Conservation (phyloP, 2,329 filamentous ascomycete species). For the Beauveria caledonica region DNA sequence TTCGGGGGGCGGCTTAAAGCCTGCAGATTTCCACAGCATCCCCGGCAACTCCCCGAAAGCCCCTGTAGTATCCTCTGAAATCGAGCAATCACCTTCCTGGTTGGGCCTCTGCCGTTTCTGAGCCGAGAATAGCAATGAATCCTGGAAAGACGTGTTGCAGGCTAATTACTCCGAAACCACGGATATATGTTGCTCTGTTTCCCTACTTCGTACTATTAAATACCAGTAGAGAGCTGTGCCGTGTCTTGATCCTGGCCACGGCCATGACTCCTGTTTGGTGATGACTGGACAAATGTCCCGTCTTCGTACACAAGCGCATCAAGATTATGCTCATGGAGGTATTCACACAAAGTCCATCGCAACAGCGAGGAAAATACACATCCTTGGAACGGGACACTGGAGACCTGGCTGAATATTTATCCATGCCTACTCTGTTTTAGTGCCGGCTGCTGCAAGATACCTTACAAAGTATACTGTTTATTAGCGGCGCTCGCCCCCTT, state of each 20-base stretch:
- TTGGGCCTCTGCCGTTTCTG: neutral
- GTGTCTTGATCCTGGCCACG: too few species aligned
- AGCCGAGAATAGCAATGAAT: slow-evolving; percentile 1
- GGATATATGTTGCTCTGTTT: neutral
- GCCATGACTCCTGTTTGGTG: too few species aligned
- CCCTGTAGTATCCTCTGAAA: neutral
- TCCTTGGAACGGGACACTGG: too few species aligned
- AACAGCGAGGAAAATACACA: too few species aligned
- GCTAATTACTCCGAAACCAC: too few species aligned
- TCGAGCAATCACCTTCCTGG: neutral
- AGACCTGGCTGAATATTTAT: too few species aligned
- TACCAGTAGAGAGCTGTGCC: too few species aligned
- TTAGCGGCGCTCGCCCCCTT: neutral
- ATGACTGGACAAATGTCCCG: too few species aligned
- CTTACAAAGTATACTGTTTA: neutral
- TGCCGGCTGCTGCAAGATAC: neutral
- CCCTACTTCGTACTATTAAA: too few species aligned
- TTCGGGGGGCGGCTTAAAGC: neutral
- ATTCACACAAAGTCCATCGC: too few species aligned
- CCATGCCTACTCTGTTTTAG: neutral
- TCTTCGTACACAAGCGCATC: too few species aligned
- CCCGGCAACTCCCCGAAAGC: neutral
- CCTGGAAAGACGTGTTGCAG: neutral
- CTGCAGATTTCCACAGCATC: neutral
- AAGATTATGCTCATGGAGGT: too few species aligned